Evolutionary conservation across 805 yeast species (phyloP), one percentile per base, ranked within the genome.

Genomic region (Ogataea ganodermae): DNA sequence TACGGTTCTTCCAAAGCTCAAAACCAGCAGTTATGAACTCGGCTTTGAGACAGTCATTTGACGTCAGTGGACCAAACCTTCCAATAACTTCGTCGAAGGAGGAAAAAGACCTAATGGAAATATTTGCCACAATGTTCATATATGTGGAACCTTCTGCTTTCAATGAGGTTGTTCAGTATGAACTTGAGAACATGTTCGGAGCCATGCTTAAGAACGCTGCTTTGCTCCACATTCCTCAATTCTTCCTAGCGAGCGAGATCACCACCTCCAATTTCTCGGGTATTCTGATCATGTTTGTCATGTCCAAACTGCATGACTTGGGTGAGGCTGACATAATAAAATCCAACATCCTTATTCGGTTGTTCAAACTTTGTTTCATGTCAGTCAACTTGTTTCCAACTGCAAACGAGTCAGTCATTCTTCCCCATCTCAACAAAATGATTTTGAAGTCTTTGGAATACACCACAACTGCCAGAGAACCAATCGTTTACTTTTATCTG

Each of bases 101-200:
- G 60, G 97, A 91, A 49, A 89, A 91, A 57, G 99, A 94, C 58
- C 72, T 91, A 48, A 90, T 94, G 96, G 99, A 95, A 61, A 84
- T 90, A 3, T 81, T 94, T 63, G 97, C 97, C 0, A 86, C 96
- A 1, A 88, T 94, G 58, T 94, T 89, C 67, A 88, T 90, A 56
- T 96, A 89, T 62, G 79, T 95, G 46, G 99, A 95, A 61, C 91
- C 96, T 17, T 90, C 98, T 0, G 87, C 97, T 0, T 95, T 95
- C 67, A 91, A 89, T 63, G 99, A 94, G 67, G 85, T 94, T 52
- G 83, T 90, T 8, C 89, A 83, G 52, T 75, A 83, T 2, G 96
- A 94, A 65, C 73, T 92, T 47, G 87, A 84, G 18, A 82, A 79
- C 57, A 72, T 91, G 65, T 89, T 88, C 59, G 83, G 86, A 12